phyloP scores from a whole-genome alignment of 768 basidiomycete species.

The Leccinum rimulosum region DNA sequence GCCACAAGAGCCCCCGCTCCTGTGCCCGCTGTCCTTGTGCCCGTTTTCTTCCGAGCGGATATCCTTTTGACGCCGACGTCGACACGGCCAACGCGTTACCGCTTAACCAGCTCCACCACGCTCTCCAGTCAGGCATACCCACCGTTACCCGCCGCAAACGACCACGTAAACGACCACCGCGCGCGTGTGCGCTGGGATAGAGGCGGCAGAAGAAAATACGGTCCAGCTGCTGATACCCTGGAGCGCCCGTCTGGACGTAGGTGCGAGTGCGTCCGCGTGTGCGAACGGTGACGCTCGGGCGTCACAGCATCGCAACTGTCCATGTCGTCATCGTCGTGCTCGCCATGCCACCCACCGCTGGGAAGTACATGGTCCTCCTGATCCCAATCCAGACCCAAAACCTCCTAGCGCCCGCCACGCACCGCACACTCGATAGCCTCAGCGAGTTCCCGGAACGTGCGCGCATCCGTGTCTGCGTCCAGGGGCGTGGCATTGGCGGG shows the following conservation, averaged over 20 bases:
- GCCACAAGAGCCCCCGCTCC: conserved; percentile 33
- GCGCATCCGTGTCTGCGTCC: too few species aligned
- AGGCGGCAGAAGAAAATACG: conserved; percentile 42
- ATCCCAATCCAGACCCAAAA: too few species aligned
- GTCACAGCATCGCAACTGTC: not conserved
- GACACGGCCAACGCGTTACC: not conserved
- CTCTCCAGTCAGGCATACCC: conserved; percentile 37
- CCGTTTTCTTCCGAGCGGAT: too few species aligned
- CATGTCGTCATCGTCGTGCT: conserved; percentile 11
- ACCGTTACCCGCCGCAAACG: conserved; percentile 54
- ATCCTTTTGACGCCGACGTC: too few species aligned
- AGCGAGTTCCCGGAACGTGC: too few species aligned
- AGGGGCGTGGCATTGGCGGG: too few species aligned
- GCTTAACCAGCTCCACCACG: conserved; percentile 12
- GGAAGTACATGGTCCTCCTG: conserved; percentile 34
- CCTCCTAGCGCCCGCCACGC: too few species aligned
- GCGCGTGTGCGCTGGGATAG: conserved; percentile 22
- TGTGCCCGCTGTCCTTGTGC: not conserved
- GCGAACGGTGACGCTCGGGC: not conserved
- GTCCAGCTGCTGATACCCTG: not conserved
- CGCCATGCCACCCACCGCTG: conserved; percentile 31
- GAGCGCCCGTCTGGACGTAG: not conserved
- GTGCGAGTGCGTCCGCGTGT: not conserved
- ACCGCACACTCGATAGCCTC: too few species aligned
- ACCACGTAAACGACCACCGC: conserved; percentile 51